Evolutionary conservation across 768 basidiomycete species (phyloP), one percentile per base, ranked within the genome.

Genomic region (Kwoniella botswanensis): DNA sequence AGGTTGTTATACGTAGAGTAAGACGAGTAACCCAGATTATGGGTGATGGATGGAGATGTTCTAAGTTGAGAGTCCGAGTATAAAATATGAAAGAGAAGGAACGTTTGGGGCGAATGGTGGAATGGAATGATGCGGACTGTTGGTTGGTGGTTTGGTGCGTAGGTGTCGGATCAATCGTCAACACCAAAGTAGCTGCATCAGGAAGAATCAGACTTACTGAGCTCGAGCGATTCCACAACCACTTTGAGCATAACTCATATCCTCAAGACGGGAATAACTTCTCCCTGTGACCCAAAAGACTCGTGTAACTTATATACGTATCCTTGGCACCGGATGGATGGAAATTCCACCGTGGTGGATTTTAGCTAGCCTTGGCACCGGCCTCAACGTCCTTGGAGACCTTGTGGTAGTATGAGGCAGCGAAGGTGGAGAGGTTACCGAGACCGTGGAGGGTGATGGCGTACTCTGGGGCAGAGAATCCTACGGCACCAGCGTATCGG

Each of bases 361-460:
- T n/a, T n/a, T n/a, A n/a, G n/a, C n/a, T n/a, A n/a, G 95, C 96
- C 88, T 84, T 82, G 72, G 82, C 81, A 74, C 77, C 77, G 66
- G 76, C 81, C 70, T 80, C 82, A 63, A 81, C 78, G 71, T 83
- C 82, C 76, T 82, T 83, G 67, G 78, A 81, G 41, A 82, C 82
- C 71, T 79, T 74, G 89, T 99, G 97, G 88, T 98, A 98, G 89
- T 98, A 99, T 85, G 91, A 93, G 70, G 96, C 97, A 64, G 91
- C 88, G 87, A 94, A 98, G 79, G 90, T 91, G 84, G 90, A 91
- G 84, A 97, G 85, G 89, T 97, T 98, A 87, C 92, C 91, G 82
- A 98, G 89, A 75, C 91, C 93, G 86, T 98, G 95, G 70, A 98
- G 76, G 82, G 95, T 93, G 84, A 98, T 89, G 71, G 94, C 91